Conservation (phyloP, 1,139 yeast genomes). For the Lodderomyces orthopsilosis region DNA sequence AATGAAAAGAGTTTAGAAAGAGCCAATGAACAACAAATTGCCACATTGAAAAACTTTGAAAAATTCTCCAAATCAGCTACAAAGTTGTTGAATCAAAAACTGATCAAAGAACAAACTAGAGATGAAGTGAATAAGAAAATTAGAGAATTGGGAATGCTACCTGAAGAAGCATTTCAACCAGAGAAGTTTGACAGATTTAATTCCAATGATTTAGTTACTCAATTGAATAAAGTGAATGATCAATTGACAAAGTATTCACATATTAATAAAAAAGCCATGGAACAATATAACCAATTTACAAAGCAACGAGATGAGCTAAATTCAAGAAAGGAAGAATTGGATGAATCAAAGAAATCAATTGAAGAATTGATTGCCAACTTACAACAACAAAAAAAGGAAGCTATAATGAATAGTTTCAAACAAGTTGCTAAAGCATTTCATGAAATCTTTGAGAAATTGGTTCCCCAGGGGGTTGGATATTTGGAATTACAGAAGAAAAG, state of each 20-base stretch:
- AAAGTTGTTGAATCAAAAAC: slow-evolving; percentile 60
- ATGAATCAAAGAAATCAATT: slow-evolving; percentile 68
- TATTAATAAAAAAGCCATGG: slow-evolving; percentile 87
- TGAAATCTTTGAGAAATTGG: slow-evolving; percentile 73
- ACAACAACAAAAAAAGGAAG: slow-evolving; percentile 77
- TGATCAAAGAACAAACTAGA: slow-evolving; percentile 58
- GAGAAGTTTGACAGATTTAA: slow-evolving; percentile 40
- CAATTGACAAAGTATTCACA: slow-evolving; percentile 65
- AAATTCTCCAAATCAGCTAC: slow-evolving; percentile 65
- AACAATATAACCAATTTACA: slow-evolving; percentile 74
- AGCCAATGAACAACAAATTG: slow-evolving; percentile 57
- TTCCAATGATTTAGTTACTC: slow-evolving; percentile 54
- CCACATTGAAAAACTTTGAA: slow-evolving; percentile 56
- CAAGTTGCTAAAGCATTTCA: slow-evolving; percentile 74
- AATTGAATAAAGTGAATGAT: slow-evolving; percentile 56
- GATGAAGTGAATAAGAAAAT: slow-evolving; percentile 73
- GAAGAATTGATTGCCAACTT: slow-evolving; percentile 68
- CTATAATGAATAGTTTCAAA: slow-evolving; percentile 74
- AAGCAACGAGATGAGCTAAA: slow-evolving; percentile 68
- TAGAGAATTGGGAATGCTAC: slow-evolving; percentile 80
- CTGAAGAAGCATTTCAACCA: slow-evolving; percentile 72
- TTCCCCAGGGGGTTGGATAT: slow-evolving; percentile 79
- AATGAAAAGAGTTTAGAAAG: slow-evolving; percentile 44
- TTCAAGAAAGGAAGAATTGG: slow-evolving; percentile 66
- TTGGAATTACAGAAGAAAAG: slow-evolving; percentile 60